phyloP scores from a whole-genome alignment of 345 rosid genomes.

The Gossypium raimondii region DNA sequence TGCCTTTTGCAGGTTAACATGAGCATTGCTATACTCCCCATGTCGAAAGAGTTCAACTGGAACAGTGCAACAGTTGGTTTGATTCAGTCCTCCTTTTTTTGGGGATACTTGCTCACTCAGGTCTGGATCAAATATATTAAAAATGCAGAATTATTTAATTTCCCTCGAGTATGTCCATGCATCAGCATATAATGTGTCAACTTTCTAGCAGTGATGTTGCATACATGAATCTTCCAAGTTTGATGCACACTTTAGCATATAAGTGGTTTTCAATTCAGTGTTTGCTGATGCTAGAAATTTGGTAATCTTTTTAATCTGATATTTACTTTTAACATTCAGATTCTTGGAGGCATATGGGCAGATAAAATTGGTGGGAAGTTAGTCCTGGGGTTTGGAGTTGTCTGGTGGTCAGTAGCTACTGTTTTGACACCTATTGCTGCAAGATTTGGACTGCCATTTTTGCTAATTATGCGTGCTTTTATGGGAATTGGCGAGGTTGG shows the following conservation, averaged over 20 bases:
- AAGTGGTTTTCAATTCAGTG: not conserved
- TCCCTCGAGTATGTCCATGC: not conserved
- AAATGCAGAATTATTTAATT: not conserved
- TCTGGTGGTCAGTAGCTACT: constrained; percentile 97
- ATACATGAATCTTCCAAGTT: not conserved
- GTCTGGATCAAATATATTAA: constrained; percentile 27
- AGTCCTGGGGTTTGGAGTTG: constrained; percentile 89
- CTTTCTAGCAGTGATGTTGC: not conserved
- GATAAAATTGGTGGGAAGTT: constrained; percentile 90
- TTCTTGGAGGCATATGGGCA: constrained; percentile 97
- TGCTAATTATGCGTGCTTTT: constrained; percentile 82
- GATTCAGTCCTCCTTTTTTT: constrained; percentile 96
- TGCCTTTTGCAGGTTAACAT: constrained; percentile 69
- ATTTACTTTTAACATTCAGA: constrained; percentile 42
- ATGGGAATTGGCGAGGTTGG: constrained; percentile 98
- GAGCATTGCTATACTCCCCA: constrained; percentile 98
- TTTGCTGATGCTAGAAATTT: not conserved
- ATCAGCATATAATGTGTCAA: not conserved
- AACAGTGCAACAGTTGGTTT: constrained; percentile 93
- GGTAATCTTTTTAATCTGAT: constrained; percentile 13
- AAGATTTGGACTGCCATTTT: constrained; percentile 76
- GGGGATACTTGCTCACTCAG: constrained; percentile 98
- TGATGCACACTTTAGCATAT: not conserved
- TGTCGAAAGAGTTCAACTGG: constrained; percentile 94
- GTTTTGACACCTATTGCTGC: constrained; percentile 95